Base-by-base conservation (phyloP, 192 early-diverging fungal genomes). In the Coemansia aciculifera region DNA sequence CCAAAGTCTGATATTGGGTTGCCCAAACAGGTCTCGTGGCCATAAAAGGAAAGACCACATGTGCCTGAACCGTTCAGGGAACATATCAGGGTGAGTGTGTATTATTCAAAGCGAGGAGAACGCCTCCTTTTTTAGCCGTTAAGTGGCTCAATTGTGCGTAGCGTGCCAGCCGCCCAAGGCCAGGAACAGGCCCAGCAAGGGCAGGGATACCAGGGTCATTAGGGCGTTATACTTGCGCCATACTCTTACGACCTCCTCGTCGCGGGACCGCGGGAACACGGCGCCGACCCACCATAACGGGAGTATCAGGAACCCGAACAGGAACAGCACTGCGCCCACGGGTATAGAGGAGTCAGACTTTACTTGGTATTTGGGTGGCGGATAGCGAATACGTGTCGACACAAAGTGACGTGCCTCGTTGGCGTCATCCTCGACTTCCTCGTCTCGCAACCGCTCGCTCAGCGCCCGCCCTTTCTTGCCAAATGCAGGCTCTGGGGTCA, bases 191-290 rank as follows among this genome's bases (percentile, higher is more conserved):
- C 71, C 83, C 49, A 84, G 67, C 57, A 84, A 49, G 27, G 76
- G 77, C 37, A 84, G 63, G 27, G 83, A 84, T 62, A 80, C 63
- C 24, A 79, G 69, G 24, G 83, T 59, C 83, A 84, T 84, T 12
- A 84, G 59, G 15, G 74, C 71, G 48, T 84, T 84, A 63, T 84
- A 84, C 60, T 80, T 84, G 68, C 78, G 77, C 83, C 83, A 84
- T 12, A 73, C 71, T 23, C 66, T 42, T 11, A 52, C 77, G 29
- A 84, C 78, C n/a, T 77, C 78, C 48, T 67, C 54, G 11, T 67
- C 12, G 3, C 23, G 3, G 2, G 43, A 42, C 2, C 78, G 64
- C 9, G 83, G 83, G 44, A 77, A 75, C 44, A 84, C 69, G 0
- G 72, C 75, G 46, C 83, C 83, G 2, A 79, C 36, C 83, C 83